Conservation (phyloP, 495 filamentous ascomycete species). For the Tuber calosporum region DNA sequence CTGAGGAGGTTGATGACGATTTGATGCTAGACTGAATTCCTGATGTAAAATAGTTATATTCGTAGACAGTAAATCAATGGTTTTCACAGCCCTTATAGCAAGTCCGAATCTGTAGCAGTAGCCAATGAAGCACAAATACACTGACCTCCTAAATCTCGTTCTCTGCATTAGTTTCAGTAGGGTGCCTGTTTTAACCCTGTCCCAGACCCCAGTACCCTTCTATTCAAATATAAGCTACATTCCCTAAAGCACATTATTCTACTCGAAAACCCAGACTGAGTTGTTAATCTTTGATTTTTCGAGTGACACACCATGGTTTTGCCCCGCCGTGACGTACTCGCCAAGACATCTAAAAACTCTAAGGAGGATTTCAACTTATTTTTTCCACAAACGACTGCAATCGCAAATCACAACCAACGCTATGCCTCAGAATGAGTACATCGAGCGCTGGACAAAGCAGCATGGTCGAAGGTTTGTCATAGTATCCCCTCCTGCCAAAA, state of each 20-base stretch:
- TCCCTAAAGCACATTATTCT: not conserved
- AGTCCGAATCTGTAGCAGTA: not conserved
- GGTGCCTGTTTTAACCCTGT: not conserved
- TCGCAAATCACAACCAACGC: not conserved
- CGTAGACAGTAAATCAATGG: not conserved
- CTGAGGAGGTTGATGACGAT: constrained; percentile 65
- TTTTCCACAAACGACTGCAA: not conserved
- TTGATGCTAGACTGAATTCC: constrained; percentile 55
- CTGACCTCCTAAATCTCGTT: not conserved
- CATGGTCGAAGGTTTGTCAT: constrained; percentile 57
- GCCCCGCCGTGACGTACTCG: not conserved
- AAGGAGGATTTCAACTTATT: not conserved
- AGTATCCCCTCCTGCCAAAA: not conserved
- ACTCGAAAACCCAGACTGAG: not conserved
- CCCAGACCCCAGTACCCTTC: not conserved
- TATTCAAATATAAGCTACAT: not conserved
- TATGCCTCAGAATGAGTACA: constrained; percentile 50
- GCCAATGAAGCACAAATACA: not conserved
- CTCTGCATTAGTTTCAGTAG: not conserved
- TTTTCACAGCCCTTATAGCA: not conserved
- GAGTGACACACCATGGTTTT: not conserved
- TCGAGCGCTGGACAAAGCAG: constrained; percentile 78
- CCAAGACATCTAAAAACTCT: not conserved
- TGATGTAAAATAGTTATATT: not conserved
- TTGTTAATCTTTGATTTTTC: not conserved